These are phyloP conservation scores for Spathaspora girioi DNA, from an alignment of 805 yeast species.

Conservation along the genomic window DNA sequence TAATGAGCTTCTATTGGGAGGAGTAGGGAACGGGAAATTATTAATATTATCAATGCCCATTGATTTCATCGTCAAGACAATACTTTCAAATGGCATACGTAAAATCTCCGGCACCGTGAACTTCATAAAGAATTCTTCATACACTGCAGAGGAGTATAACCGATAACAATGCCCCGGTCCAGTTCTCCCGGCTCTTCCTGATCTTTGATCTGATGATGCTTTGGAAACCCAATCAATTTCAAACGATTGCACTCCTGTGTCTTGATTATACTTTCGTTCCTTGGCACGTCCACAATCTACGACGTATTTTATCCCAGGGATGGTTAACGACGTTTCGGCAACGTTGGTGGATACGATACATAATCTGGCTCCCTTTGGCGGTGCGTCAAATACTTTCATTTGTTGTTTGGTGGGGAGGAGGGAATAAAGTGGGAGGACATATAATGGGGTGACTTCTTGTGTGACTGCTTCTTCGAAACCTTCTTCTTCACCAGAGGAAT, in stretches of 20 bases:
- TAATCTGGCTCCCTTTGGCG: slow-evolving; percentile 81
- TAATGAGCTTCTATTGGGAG: slow-evolving; percentile 67
- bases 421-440: slow-evolving; percentile 90
- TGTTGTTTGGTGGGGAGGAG: slow-evolving; percentile 92
- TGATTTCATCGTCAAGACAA: slow-evolving; percentile 92
- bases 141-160: slow-evolving; percentile 89
- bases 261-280: slow-evolving; percentile 77
- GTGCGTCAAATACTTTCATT: slow-evolving; percentile 82
- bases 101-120: slow-evolving; percentile 87
- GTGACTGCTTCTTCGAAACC: slow-evolving; percentile 70
- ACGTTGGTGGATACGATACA: slow-evolving; percentile 96
- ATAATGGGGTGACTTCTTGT: slow-evolving; percentile 71
- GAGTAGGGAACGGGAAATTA: slow-evolving; percentile 95
- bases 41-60: slow-evolving; percentile 91
- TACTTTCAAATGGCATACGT: slow-evolving; percentile 94
- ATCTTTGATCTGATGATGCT: slow-evolving; percentile 92
- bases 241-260: slow-evolving; percentile 88
- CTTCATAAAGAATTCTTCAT: slow-evolving; percentile 76
- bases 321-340: slow-evolving; percentile 96
- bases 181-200: slow-evolving; percentile 97
- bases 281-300: slow-evolving; percentile 94
- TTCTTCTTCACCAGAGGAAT: slow-evolving; percentile 59
- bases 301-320: slow-evolving; percentile 92
- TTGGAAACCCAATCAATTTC: slow-evolving; percentile 90
- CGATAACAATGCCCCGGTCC: slow-evolving; percentile 98